phyloP scores from a whole-genome alignment of 1,139 yeast species.

The Debaryomyces coudertii region DNA sequence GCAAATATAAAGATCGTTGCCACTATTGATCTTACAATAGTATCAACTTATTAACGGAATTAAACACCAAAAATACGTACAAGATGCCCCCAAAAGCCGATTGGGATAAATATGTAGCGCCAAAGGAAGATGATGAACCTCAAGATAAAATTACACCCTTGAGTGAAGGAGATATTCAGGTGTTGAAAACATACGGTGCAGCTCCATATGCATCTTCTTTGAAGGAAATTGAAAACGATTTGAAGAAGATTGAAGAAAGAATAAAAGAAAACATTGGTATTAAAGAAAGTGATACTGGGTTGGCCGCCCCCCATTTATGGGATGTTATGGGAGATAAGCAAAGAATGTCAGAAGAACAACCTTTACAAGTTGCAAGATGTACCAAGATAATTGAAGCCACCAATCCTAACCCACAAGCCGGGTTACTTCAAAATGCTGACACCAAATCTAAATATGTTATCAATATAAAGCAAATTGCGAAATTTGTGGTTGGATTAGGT shows the following conservation, averaged over 20 bases:
- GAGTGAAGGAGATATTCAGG: constrained; percentile 96
- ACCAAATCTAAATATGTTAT: constrained; percentile 91
- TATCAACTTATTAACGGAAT: not conserved
- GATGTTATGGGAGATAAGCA: constrained; percentile 96
- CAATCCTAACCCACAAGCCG: constrained; percentile 39
- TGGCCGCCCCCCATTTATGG: constrained; percentile 96
- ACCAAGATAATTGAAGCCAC: constrained; percentile 86
- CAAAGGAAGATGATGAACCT: constrained; percentile 64
- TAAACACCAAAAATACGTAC: constrained; percentile 5
- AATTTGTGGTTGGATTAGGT: constrained; percentile 94
- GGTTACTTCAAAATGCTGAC: constrained; percentile 62
- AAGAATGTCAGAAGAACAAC: constrained; percentile 90
- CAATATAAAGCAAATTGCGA: constrained; percentile 96
- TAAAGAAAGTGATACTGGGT: constrained; percentile 93
- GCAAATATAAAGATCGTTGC: constrained; percentile 9
- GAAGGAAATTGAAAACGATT: constrained; percentile 81
- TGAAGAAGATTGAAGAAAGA: constrained; percentile 77
- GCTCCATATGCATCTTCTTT: constrained; percentile 90
- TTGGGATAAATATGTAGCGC: constrained; percentile 96
- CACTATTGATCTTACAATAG: constrained; percentile 3
- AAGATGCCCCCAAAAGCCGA: constrained; percentile 84
- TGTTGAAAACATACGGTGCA: constrained; percentile 92
- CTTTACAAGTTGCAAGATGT: constrained; percentile 97
- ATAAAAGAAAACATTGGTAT: constrained; percentile 94
- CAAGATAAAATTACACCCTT: constrained; percentile 84